Evolutionary conservation across 768 basidiomycete species (phyloP).

Genomic region (Piloderma croceum): DNA sequence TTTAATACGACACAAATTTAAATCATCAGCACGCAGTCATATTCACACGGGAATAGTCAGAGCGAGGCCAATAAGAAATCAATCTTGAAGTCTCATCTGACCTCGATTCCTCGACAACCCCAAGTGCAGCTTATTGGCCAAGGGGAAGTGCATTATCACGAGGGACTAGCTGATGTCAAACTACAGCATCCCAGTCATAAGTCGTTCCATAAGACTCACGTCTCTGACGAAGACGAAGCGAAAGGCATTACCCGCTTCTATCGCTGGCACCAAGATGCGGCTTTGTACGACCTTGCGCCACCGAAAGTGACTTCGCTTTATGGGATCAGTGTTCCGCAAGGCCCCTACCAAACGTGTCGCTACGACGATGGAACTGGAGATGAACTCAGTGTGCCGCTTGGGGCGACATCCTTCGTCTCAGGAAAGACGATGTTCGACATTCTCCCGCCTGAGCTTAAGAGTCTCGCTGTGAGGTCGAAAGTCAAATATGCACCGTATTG

Average conservation of each 20-base stretch:
- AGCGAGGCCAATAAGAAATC: not conserved
- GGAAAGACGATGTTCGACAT: conserved; percentile 53
- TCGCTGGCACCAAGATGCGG: conserved; percentile 46
- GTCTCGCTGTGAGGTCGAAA: conserved; percentile 42
- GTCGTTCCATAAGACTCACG: conserved; percentile 38
- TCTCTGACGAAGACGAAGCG: conserved; percentile 36
- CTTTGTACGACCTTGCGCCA: conserved; percentile 27
- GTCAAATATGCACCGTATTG: conserved; percentile 50
- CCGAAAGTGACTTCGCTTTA: conserved; percentile 44
- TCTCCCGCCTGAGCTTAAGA: conserved; percentile 43
- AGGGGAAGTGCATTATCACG: conserved; percentile 34
- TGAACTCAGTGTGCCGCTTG: conserved; percentile 40
- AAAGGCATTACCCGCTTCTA: conserved; percentile 38
- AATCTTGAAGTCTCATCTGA: conserved; percentile 33
- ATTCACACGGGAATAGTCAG: not conserved
- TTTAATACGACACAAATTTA: not conserved
- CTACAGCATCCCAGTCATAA: conserved; percentile 45
- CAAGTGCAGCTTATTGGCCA: conserved; percentile 49
- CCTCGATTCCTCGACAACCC: conserved; percentile 44
- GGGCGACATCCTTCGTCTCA: conserved; percentile 41
- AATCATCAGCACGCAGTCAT: not conserved
- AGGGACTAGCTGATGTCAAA: conserved; percentile 34
- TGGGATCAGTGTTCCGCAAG: conserved; percentile 36
- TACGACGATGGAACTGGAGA: conserved; percentile 46
- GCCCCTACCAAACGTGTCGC: conserved; percentile 28